Evolutionary conservation across 495 filamentous ascomycete genomes (phyloP), one percentile per base, ranked within the genome.

Genomic region (Parathielavia appendiculata): DNA sequence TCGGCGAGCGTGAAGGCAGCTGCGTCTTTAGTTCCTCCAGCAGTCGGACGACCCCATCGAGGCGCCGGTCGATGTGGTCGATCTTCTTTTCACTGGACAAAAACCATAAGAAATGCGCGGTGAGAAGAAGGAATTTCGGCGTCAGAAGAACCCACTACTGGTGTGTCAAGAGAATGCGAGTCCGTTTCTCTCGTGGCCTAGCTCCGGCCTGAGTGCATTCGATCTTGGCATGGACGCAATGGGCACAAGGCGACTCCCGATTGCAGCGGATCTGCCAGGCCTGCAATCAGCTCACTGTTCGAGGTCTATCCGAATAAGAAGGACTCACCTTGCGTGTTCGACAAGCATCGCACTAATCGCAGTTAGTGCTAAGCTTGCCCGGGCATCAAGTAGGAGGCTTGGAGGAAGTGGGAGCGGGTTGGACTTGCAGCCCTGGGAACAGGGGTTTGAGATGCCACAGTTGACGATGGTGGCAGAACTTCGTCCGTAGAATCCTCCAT

Each of bases 21-120:
- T 60, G 59, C 9, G 54, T 51, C 12, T 56, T 64, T 51, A 76
- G 40, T 47, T 68, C 69, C 34, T 68, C 69, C 1, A 86, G 72
- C 22, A 79, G 67, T 13, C 70, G 56, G 52, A 75, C 79, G 36
- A 86, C 84, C n/a, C 74, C 73, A 4, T 75, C 77, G 4, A 87
- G 75, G 4, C 82, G 81, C 44, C 82, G 76, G 64, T 84, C 83
- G 52, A 87, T 85, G 26, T 75, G 69, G 58, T 86, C 84, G 46
- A 87, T 85, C 68, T 87, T 87, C 63, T 74, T 76, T 63, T 87
- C 84, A 67, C 83, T 87, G 52, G 16, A 35, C n/a, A 19, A 22
- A 32, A 35, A 14, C 4, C 0, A n/a, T 20, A 12, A 38, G 47
- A 53, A 23, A 8, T 20, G 19, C 4, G 34, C 7, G 1, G 8